Evolutionary conservation across 441 rosid genomes (phyloP).

Genomic region (Gossypium gossypioides): DNA sequence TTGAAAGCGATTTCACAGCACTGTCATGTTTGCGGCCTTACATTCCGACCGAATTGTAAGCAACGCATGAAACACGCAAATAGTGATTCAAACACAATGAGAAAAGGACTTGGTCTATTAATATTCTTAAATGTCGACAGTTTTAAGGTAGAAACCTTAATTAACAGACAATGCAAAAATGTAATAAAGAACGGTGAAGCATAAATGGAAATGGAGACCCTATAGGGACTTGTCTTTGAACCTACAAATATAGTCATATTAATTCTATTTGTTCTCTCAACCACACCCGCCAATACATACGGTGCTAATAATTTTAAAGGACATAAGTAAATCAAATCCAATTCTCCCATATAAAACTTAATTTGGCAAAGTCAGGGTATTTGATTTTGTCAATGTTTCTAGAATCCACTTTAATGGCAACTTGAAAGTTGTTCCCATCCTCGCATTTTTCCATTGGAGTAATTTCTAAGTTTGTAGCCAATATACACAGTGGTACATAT

Average conservation of each 20-base stretch:
- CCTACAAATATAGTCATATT: too few species aligned
- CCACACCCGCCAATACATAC: too few species aligned
- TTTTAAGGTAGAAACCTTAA: not conserved
- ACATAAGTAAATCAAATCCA: too few species aligned
- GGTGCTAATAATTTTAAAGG: too few species aligned
- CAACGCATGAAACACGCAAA: not conserved
- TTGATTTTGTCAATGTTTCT: not conserved
- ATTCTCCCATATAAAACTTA: too few species aligned
- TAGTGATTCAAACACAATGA: not conserved
- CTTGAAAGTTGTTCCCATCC: conserved; percentile 1
- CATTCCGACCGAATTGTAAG: not conserved
- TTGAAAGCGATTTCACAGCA: conserved; percentile 15
- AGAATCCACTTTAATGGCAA: conserved; percentile 15
- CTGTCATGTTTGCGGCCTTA: conserved; percentile 11
- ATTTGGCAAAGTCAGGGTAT: not conserved
- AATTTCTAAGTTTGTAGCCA: conserved; percentile 2
- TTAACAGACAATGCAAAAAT: not conserved
- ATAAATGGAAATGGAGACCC: too few species aligned
- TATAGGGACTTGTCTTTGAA: too few species aligned
- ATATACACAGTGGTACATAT: not conserved
- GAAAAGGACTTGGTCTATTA: not conserved
- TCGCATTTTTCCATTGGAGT: not conserved
- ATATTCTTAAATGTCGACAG: not conserved
- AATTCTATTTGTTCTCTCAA: too few species aligned
- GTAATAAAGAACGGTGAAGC: too few species aligned